phyloP scores from a whole-genome alignment of 2,329 filamentous ascomycete species.

The Colletotrichum cordylinicola region DNA sequence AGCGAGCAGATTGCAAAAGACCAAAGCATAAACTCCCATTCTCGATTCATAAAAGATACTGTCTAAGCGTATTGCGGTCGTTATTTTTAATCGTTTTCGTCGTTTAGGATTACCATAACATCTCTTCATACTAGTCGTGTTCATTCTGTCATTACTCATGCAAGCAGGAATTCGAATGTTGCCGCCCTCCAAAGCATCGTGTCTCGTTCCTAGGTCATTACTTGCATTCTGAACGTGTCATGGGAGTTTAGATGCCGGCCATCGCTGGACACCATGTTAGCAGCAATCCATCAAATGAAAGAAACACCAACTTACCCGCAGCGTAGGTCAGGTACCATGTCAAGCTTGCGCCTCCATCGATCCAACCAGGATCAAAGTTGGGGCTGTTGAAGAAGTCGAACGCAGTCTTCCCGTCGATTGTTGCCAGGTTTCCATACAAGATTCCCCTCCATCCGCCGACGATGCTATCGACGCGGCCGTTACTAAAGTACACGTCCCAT shows the following conservation, averaged over 20 bases:
- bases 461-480: constrained; percentile 68
- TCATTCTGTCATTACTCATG: background rate
- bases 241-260: background rate
- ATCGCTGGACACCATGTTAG: constrained; percentile 28
- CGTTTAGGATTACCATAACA: background rate
- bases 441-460: constrained; percentile 86
- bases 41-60: background rate
- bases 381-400: constrained; percentile 77
- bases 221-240: background rate
- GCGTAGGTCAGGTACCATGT: constrained; percentile 87
- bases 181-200: background rate
- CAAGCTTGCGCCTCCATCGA: constrained; percentile 83
- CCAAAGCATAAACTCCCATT: background rate
- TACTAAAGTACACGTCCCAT: constrained; percentile 80
- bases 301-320: constrained; percentile 65
- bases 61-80: background rate
- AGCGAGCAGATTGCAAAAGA: background rate
- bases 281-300: no score
- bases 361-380: constrained; percentile 69
- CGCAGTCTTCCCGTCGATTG: constrained; percentile 72
- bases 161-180: background rate
- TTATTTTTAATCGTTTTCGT: background rate
- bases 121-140: background rate
- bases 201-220: background rate
- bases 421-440: constrained; percentile 81